Evolutionary conservation across 2,329 filamentous ascomycete species (phyloP).

Genomic region (Phyllosticta ampelicida): DNA sequence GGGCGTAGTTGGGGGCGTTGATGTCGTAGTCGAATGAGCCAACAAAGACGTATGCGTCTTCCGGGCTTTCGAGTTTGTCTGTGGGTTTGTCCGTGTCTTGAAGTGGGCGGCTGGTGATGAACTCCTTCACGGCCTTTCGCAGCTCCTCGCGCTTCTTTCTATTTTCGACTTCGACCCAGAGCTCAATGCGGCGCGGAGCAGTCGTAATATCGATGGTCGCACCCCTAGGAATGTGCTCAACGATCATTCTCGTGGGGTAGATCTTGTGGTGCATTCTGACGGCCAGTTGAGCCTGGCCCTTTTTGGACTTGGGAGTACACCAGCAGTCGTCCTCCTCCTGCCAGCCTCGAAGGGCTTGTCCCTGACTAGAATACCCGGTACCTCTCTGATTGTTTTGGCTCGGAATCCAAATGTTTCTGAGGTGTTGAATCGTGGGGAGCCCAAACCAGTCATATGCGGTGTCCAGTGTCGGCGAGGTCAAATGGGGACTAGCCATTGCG

Average conservation of each 20-base stretch:
- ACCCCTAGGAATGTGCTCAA: slow-evolving; percentile 35
- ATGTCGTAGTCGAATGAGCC: slow-evolving; percentile 32
- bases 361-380: no score
- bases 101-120: neutral
- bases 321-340: slow-evolving; percentile 76
- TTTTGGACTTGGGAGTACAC: slow-evolving; percentile 49
- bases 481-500: slow-evolving; percentile 48
- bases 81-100: slow-evolving; percentile 12
- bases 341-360: slow-evolving; percentile 56
- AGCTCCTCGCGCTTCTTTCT: neutral
- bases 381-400: neutral
- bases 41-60: slow-evolving; percentile 28
- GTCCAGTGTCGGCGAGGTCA: slow-evolving; percentile 49
- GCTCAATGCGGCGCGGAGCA: slow-evolving; percentile 34
- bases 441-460: slow-evolving; percentile 14
- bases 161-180: slow-evolving; percentile 32
- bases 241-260: slow-evolving; percentile 29
- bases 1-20: slow-evolving; percentile 29
- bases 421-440: neutral
- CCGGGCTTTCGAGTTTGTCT: neutral
- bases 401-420: neutral
- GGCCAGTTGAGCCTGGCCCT: slow-evolving; percentile 52
- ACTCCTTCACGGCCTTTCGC: neutral
- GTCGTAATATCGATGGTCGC: slow-evolving; percentile 29
- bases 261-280: slow-evolving; percentile 36